Conservation (phyloP, 2,329 filamentous ascomycete species). For the Colletotrichum sp. region DNA sequence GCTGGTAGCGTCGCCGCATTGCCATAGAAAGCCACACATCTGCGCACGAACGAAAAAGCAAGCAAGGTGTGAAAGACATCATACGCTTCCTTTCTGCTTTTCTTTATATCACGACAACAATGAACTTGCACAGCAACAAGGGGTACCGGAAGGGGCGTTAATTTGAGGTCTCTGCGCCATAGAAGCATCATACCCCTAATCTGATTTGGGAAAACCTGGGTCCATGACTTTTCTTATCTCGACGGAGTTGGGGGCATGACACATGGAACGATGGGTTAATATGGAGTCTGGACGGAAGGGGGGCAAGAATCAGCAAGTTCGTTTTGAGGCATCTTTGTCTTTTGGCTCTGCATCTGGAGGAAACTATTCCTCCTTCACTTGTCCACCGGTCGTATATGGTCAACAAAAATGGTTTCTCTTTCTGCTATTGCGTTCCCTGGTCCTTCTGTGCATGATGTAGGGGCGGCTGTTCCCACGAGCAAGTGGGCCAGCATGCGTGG, state of each 20-base stretch:
- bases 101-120: conserved; percentile 12
- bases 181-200: conserved; percentile 23
- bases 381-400: neutral
- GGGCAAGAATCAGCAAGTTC: neutral
- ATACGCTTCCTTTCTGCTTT: neutral
- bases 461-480: neutral
- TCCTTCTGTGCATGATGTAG: neutral
- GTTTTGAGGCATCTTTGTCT: neutral
- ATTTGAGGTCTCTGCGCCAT: conserved; percentile 7
- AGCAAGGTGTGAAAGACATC: neutral
- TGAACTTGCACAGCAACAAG: conserved; percentile 18
- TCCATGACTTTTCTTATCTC: conserved; percentile 8
- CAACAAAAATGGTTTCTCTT: neutral
- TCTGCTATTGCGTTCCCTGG: neutral
- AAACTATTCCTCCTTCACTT: neutral
- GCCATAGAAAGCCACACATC: neutral
- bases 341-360: neutral
- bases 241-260: conserved; percentile 3
- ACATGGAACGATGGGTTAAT: conserved; percentile 8
- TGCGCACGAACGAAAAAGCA: neutral
- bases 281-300: conserved; percentile 7
- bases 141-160: conserved; percentile 12
- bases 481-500: neutral
- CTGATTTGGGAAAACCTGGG: conserved; percentile 14
- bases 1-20: conserved; percentile 17